Evolutionary conservation across 2,329 filamentous ascomycete genomes (phyloP), one percentile per base, ranked within the genome.

Genomic region (Monascus ruber): DNA sequence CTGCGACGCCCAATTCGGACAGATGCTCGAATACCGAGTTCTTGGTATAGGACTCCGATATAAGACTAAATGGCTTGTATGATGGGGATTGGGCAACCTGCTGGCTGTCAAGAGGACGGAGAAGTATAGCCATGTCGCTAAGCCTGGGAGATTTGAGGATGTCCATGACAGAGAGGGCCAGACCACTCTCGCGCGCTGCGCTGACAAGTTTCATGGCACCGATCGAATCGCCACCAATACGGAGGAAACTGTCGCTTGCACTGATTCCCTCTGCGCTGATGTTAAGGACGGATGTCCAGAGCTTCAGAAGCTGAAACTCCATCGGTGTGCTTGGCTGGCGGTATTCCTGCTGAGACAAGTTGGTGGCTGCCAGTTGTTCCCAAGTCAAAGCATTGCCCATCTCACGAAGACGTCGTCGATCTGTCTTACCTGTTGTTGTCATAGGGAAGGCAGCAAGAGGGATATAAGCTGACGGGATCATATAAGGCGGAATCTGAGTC

Each of bases 391-490:
- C 8, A 11, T 25, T 7, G 1, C 36, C 36, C 3, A 61, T 42
- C 17, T 53, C 45, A 6, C 55, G 50, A 10, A 62, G 43, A 4
- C 11, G 24, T 7, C 43, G 41, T 9, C 61, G 51, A 34, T 64
- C 51, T 1, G 56, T 50, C 40, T 64, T 64, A 0, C 61, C 61
- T 24, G 61, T 62, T 3, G 57, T 54, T 1, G 57, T 59, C 46
- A 61, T 52, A 3, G 60, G 61, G 45, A 65, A 55, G 10, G 39
- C 45, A 2, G 45, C 49, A 8, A 64, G 38, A 1, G 58, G 60
- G 32, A 64, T 46, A 36, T 54, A 58, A 26, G 57, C 42, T 0
- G 51, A 41, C 4, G 62, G 61, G 2, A 64, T 51, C 47, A 65
- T 63, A 45, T 60, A 64, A 2, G 52, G 43, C 5, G 59, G 56